Percentiles rank a stretch among this genome's conserved stretches.
These are phyloP conservation scores for Salix arbutifolia DNA, from an alignment of 345 rosid genomes.

Conservation along the genomic window DNA sequence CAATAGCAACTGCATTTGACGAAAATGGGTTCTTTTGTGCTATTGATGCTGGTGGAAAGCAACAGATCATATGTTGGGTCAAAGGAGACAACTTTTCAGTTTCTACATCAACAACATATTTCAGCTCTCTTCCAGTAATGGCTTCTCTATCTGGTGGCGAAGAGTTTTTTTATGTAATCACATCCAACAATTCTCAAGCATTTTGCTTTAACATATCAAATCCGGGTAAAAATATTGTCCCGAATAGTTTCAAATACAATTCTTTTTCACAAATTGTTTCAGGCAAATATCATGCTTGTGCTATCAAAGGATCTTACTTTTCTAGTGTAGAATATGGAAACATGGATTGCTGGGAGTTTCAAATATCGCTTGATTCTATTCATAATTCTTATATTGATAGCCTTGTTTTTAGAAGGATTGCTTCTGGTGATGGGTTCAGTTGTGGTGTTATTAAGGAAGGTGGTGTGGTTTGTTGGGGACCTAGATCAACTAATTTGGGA, in stretches of 20 bases:
- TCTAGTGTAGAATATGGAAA: slow-evolving; percentile 60
- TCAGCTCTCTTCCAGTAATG: slow-evolving; percentile 47
- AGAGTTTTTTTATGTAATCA: slow-evolving; percentile 70
- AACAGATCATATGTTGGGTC: slow-evolving; percentile 75
- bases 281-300: slow-evolving; percentile 79
- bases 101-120: slow-evolving; percentile 22
- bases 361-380: too few species aligned
- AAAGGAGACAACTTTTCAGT: slow-evolving; percentile 45
- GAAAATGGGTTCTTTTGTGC: slow-evolving; percentile 83
- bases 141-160: slow-evolving; percentile 74
- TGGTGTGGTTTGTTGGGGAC: slow-evolving; percentile 88
- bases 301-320: slow-evolving; percentile 77
- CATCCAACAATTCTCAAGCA: slow-evolving; percentile 61
- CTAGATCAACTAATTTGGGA: slow-evolving; percentile 41
- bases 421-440: slow-evolving; percentile 81
- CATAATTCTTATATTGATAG: slow-evolving; percentile 31
- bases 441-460: slow-evolving; percentile 77
- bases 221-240: slow-evolving; percentile 62
- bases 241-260: slow-evolving; percentile 39
- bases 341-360: slow-evolving; percentile 73
- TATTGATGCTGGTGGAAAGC: slow-evolving; percentile 85
- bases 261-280: slow-evolving; percentile 77
- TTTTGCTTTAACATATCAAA: slow-evolving; percentile 56
- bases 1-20: slow-evolving; percentile 76
- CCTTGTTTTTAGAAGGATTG: slow-evolving; percentile 52